Evolutionary conservation across 805 yeast genomes (phyloP).

Genomic region (Kazachstania africana): DNA sequence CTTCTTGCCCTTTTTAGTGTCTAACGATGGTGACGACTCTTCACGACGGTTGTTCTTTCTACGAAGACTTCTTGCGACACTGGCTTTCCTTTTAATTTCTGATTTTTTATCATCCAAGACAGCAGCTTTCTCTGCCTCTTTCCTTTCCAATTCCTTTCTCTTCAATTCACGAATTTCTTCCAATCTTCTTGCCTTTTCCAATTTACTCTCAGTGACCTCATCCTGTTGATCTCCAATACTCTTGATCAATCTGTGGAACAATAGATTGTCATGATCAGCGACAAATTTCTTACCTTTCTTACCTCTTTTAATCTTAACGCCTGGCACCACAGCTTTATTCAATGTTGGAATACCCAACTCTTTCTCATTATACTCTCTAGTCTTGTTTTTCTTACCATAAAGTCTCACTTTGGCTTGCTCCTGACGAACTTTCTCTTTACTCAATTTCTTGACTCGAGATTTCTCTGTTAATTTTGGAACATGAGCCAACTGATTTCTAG

Average conservation of each 20-base stretch:
- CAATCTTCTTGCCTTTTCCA: conserved; percentile 79
- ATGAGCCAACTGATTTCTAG: conserved; percentile 49
- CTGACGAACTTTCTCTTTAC: conserved; percentile 47
- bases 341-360: conserved; percentile 71
- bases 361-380: conserved; percentile 49
- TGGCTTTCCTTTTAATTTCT: conserved; percentile 64
- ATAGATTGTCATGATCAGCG: conserved; percentile 52
- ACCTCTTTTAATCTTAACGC: conserved; percentile 63
- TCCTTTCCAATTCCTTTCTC: conserved; percentile 76
- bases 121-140: conserved; percentile 56
- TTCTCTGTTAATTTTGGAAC: conserved; percentile 48
- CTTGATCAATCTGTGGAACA: conserved; percentile 58
- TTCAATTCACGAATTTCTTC: conserved; percentile 84
- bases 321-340: conserved; percentile 79
- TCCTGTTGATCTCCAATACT: conserved; percentile 78
- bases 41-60: conserved; percentile 36
- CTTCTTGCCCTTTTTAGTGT: conserved; percentile 25
- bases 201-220: conserved; percentile 68
- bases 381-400: conserved; percentile 51
- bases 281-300: conserved; percentile 80
- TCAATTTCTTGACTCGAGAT: conserved; percentile 33
- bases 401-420: conserved; percentile 53
- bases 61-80: conserved; percentile 56
- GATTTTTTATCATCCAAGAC: conserved; percentile 66
- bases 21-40: conserved; percentile 4